These are phyloP conservation scores for Colletotrichum melonis DNA, from an alignment of 2,329 filamentous ascomycete species.

Conservation along the genomic window DNA sequence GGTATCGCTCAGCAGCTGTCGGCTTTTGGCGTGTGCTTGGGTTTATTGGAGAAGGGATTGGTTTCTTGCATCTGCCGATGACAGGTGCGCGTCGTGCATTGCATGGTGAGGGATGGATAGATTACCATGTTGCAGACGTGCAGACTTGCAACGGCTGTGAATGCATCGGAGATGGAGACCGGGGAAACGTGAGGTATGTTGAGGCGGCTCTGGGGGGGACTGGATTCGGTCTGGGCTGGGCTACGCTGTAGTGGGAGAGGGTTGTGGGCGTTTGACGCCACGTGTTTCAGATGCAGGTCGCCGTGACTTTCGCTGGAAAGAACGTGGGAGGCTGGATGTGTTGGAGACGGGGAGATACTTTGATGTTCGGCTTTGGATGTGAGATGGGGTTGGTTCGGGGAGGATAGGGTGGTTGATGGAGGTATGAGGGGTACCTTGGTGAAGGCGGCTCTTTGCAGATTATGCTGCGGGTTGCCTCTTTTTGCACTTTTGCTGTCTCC, in stretches of 20 bases:
- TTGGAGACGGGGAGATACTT: background rate
- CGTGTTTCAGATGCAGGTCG: conserved; percentile 22
- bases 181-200: background rate
- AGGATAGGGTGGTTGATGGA: background rate
- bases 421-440: too few relatives aligned
- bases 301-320: conserved; percentile 1
- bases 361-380: background rate
- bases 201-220: background rate
- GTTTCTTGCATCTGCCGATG: background rate
- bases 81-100: background rate
- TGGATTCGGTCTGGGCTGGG: background rate
- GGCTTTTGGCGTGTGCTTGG: background rate
- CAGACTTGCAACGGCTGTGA: too few relatives aligned
- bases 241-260: background rate
- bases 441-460: too few relatives aligned
- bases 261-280: conserved; percentile 1
- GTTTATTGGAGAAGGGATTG: background rate
- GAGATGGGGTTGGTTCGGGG: background rate
- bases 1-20: background rate
- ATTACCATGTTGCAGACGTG: background rate
- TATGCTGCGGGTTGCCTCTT: too few relatives aligned
- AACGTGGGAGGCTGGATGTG: background rate
- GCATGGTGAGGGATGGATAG: background rate
- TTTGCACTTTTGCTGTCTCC: too few relatives aligned
- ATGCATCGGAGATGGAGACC: too few relatives aligned